A percentile compares a stretch with the other conserved stretches of the same genome.
phyloP scores from a whole-genome alignment of 2,329 filamentous ascomycete species.

The Penicillium corylophilum region DNA sequence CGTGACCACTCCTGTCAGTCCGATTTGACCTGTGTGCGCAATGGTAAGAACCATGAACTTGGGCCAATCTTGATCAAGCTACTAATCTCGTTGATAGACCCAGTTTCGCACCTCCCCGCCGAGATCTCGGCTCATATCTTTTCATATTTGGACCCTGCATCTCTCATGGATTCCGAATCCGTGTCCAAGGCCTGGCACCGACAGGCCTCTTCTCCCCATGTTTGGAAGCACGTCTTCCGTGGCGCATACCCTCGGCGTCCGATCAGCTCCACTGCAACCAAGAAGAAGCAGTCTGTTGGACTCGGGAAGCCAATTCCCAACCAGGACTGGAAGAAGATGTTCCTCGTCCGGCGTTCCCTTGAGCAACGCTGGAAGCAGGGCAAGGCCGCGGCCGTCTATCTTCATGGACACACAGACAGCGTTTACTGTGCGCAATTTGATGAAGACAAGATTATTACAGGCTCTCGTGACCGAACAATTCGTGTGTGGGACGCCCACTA shows the following conservation, averaged over 20 bases:
- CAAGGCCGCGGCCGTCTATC: constrained; percentile 77
- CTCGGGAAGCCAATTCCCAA: constrained; percentile 56
- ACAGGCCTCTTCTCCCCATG: constrained; percentile 56
- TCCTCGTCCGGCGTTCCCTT: constrained; percentile 71
- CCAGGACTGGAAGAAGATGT: constrained; percentile 85
- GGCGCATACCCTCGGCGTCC: constrained; percentile 51
- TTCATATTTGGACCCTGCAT: constrained; percentile 58
- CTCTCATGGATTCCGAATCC: constrained; percentile 55
- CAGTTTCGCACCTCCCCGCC: constrained; percentile 54
- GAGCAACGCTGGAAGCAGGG: constrained; percentile 77
- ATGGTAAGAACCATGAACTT: constrained; percentile 27
- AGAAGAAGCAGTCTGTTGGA: constrained; percentile 54
- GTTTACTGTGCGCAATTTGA: constrained; percentile 99
- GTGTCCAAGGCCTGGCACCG: constrained; percentile 59
- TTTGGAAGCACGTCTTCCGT: constrained; percentile 64
- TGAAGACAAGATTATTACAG: constrained; percentile 96
- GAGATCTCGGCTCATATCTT: constrained; percentile 62
- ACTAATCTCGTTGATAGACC: constrained; percentile 44
- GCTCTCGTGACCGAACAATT: constrained; percentile 91
- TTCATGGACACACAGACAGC: constrained; percentile 91
- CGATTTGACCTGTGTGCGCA: constrained; percentile 38
- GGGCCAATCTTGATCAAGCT: background rate
- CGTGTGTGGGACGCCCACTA: constrained; percentile 94
- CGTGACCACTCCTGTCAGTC: constrained; percentile 38
- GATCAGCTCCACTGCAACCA: constrained; percentile 33